phyloP scores from a whole-genome alignment of 257 asterid species.

The Forsythia suspensa region DNA sequence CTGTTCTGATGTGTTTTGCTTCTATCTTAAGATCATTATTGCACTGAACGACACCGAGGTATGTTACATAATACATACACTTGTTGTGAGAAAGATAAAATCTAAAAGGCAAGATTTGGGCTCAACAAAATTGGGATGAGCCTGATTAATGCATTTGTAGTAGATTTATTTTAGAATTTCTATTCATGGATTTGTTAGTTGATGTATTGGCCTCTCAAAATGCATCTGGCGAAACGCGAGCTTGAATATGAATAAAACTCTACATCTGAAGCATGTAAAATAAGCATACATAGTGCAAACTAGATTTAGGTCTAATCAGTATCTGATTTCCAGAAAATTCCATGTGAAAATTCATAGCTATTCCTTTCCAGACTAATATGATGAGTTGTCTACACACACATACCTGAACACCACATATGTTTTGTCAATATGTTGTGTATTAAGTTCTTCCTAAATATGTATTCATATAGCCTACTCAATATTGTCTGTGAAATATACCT shows the following conservation, averaged over 20 bases:
- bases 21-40: neutral
- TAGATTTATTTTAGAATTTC: neutral
- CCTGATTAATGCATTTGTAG: neutral
- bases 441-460: neutral
- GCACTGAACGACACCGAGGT: neutral
- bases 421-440: neutral
- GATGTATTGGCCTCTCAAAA: neutral
- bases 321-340: neutral
- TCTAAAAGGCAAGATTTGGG: neutral
- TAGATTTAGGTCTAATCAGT: neutral
- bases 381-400: neutral
- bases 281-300: neutral
- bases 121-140: neutral
- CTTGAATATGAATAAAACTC: neutral
- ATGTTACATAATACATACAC: neutral
- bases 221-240: neutral
- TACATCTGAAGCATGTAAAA: neutral
- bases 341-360: too few relatives aligned
- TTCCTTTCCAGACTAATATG: too few relatives aligned
- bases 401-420: neutral
- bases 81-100: neutral
- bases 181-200: neutral
- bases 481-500: conserved; percentile 8
- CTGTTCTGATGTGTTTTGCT: neutral
- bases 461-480: conserved; percentile 4